Conservation (phyloP, 1,139 yeast species). For the Blastobotrys buckinghamii region DNA sequence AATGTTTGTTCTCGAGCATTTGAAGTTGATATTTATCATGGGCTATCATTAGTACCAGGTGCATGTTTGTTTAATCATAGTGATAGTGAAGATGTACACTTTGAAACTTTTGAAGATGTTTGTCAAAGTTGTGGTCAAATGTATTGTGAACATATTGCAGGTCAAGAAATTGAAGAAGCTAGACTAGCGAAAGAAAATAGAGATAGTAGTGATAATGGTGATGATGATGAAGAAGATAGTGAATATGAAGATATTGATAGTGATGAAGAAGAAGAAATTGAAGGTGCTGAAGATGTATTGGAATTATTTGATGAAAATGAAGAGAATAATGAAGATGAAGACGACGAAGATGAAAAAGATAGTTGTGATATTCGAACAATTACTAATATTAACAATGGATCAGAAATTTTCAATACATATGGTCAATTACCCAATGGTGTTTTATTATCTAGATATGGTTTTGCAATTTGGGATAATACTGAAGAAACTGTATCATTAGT, state of each 20-base stretch:
- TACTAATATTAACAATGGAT: conserved; percentile 38
- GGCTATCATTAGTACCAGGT: conserved; percentile 77
- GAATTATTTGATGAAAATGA: conserved; percentile 21
- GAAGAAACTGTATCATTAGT: conserved; percentile 54
- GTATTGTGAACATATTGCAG: conserved; percentile 33
- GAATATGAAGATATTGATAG: conserved; percentile 21
- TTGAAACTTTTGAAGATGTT: conserved; percentile 64
- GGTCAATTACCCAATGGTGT: conserved; percentile 66
- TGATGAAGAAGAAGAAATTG: conserved; percentile 26
- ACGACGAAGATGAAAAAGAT: conserved; percentile 35
- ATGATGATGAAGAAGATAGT: conserved; percentile 26
- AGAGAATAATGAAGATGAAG: conserved; percentile 27
- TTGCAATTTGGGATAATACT: conserved; percentile 50
- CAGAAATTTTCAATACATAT: conserved; percentile 71
- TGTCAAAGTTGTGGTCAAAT: conserved; percentile 69
- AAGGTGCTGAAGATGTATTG: conserved; percentile 12
- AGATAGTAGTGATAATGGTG: too few relatives aligned
- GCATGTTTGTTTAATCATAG: conserved; percentile 86
- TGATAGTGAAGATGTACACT: conserved; percentile 55
- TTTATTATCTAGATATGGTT: conserved; percentile 70
- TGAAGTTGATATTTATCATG: conserved; percentile 69
- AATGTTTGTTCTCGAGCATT: conserved; percentile 71
- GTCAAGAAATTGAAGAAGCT: conserved; percentile 16
- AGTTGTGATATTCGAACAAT: conserved; percentile 39
- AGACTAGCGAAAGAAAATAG: too few relatives aligned